These are phyloP conservation scores for Cladobotryum mycophilum DNA, from an alignment of 2,329 filamentous ascomycete species.

Conservation along the genomic window DNA sequence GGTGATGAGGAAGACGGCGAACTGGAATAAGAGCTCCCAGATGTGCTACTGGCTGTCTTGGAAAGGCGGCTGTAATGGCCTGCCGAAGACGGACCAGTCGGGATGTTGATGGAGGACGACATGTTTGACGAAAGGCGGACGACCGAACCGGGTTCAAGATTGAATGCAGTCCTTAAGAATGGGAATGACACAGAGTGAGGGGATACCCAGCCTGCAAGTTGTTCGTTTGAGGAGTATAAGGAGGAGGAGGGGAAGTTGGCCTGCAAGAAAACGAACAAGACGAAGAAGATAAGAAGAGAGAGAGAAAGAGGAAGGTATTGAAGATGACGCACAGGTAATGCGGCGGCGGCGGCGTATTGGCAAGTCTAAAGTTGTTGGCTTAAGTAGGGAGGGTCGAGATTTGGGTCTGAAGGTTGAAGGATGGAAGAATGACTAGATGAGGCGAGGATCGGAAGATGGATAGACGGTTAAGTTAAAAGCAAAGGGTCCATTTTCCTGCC, in stretches of 20 bases:
- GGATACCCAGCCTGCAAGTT: neutral
- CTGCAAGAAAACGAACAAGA: neutral
- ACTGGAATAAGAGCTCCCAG: constrained; percentile 34
- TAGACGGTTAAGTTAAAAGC: no score
- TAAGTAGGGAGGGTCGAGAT: neutral
- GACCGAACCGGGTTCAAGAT: constrained; percentile 4
- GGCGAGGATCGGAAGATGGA: neutral
- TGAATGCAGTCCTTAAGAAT: neutral
- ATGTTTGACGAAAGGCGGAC: constrained; percentile 32
- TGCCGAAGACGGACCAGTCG: constrained; percentile 35
- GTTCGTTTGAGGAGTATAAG: neutral
- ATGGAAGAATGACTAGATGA: neutral
- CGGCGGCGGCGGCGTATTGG: neutral
- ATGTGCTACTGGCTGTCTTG: constrained; percentile 44
- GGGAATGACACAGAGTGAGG: constrained; percentile 5
- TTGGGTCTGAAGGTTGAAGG: neutral
- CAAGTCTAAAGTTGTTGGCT: neutral
- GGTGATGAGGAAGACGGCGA: constrained; percentile 49
- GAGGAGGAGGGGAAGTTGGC: neutral
- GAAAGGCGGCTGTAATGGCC: constrained; percentile 31
- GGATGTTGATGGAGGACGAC: constrained; percentile 67
- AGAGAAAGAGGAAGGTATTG: neutral
- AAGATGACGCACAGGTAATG: neutral
- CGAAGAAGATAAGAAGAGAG: constrained; percentile 28
- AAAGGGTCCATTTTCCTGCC: no score